These are phyloP conservation scores for Suhomyces bolitotheri DNA, from an alignment of 1,139 yeast species.

Conservation along the genomic window DNA sequence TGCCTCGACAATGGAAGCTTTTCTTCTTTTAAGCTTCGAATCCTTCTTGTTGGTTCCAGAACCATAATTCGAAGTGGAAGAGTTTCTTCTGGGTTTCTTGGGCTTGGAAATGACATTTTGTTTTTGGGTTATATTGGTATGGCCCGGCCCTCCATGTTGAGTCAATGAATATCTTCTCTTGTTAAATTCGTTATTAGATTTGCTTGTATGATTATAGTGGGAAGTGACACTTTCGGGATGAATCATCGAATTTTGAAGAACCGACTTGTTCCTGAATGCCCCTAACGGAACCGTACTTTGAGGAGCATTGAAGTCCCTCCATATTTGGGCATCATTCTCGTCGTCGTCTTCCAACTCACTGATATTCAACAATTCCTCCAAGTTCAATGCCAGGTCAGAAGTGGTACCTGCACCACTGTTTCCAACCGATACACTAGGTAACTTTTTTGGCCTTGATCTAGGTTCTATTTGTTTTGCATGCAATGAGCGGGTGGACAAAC, in stretches of 20 bases:
- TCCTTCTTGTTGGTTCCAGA: slow-evolving; percentile 13
- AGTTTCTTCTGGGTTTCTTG: slow-evolving; percentile 14
- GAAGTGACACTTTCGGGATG: slow-evolving; percentile 27
- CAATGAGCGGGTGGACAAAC: slow-evolving; percentile 81
- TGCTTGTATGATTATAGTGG: slow-evolving; percentile 26
- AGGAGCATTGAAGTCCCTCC: slow-evolving; percentile 56
- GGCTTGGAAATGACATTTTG: slow-evolving; percentile 15
- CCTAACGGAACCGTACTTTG: slow-evolving; percentile 72
- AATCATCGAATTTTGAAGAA: slow-evolving; percentile 32
- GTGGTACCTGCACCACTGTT: slow-evolving; percentile 19
- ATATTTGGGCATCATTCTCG: slow-evolving; percentile 50
- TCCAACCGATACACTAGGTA: slow-evolving; percentile 6
- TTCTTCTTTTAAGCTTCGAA: slow-evolving; percentile 42
- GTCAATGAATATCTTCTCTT: slow-evolving; percentile 19
- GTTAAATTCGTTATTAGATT: slow-evolving; percentile 22
- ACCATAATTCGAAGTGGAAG: slow-evolving; percentile 13
- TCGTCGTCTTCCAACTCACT: slow-evolving; percentile 85
- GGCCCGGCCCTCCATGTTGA: slow-evolving; percentile 5
- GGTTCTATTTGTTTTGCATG: slow-evolving; percentile 21
- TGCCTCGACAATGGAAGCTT: slow-evolving; percentile 70
- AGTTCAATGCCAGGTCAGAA: slow-evolving; percentile 63
- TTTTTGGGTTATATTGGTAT: slow-evolving; percentile 3
- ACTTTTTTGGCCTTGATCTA: slow-evolving; percentile 24
- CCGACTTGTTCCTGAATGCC: slow-evolving; percentile 83
- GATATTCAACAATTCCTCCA: slow-evolving; percentile 85